Evolutionary conservation across 2,329 filamentous ascomycete genomes (phyloP).

Genomic region (Aulographum hederae): DNA sequence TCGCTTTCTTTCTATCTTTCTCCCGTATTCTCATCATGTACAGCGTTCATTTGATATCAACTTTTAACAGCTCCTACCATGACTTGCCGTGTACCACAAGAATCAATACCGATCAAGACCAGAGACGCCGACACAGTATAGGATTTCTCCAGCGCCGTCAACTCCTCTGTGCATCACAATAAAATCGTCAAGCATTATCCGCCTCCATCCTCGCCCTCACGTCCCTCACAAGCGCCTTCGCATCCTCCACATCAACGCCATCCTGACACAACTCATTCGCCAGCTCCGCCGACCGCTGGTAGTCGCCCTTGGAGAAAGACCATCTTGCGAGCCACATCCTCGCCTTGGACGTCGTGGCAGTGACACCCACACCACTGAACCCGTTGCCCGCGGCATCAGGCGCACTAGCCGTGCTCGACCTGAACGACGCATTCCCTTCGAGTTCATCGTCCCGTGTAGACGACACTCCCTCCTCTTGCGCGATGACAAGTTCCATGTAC

Average conservation of each 20-base stretch:
- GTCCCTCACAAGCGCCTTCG: conserved; percentile 80
- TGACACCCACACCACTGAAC: conserved; percentile 58
- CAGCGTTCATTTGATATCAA: too few species aligned
- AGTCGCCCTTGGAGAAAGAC: conserved; percentile 60
- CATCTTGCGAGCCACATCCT: conserved; percentile 82
- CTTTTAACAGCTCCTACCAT: too few species aligned
- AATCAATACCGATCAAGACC: too few species aligned
- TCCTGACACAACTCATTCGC: conserved; percentile 89
- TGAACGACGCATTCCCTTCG: too few species aligned
- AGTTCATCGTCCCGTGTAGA: conserved; percentile 18
- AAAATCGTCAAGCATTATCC: too few species aligned
- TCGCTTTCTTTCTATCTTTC: too few species aligned
- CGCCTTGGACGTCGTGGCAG: conserved; percentile 77
- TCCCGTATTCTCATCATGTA: too few species aligned
- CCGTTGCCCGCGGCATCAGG: conserved; percentile 9
- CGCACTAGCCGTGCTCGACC: too few species aligned
- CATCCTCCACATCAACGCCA: conserved; percentile 90
- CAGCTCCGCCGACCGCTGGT: conserved; percentile 56
- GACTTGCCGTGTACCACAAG: too few species aligned
- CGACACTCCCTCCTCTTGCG: conserved; percentile 63
- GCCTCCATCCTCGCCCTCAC: conserved; percentile 56
- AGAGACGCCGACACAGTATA: too few species aligned
- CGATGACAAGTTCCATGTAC: conserved; percentile 92
- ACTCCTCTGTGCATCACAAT: too few species aligned
- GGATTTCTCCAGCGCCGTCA: too few species aligned